Percentiles rank a stretch among this genome's conserved stretches.
Evolutionary conservation across 345 rosid genomes (phyloP).

Genomic region (Alliaria petiolata): DNA sequence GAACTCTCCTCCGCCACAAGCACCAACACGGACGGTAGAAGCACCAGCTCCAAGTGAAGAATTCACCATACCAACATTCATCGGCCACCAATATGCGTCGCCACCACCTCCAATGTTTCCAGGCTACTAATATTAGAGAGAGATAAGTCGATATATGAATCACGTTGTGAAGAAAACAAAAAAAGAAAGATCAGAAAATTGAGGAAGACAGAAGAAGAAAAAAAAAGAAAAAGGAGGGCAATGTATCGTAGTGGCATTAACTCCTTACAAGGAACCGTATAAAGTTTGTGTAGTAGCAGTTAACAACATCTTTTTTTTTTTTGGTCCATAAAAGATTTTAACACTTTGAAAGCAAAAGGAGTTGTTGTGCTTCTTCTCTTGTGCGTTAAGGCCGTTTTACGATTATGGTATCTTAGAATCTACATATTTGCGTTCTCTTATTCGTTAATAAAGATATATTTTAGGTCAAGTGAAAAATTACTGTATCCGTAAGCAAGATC

Average conservation of each 20-base stretch:
- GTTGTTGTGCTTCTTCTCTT: too few relatives aligned
- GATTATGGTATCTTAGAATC: background rate
- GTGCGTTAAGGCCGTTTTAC: background rate
- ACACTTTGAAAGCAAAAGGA: background rate
- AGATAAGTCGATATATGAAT: background rate
- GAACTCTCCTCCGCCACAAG: constrained; percentile 25
- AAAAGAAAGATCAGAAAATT: background rate
- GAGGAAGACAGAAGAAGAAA: constrained; percentile 16
- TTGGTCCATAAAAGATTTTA: constrained; percentile 4
- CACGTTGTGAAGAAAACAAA: background rate
- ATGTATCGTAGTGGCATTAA: constrained; percentile 22
- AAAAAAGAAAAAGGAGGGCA: constrained; percentile 12
- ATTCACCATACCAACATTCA: constrained; percentile 47
- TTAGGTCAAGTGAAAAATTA: background rate
- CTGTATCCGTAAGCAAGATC: too few relatives aligned
- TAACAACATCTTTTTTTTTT: constrained; percentile 16
- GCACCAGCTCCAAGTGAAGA: constrained; percentile 36
- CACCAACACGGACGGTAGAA: constrained; percentile 6
- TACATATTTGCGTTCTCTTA: background rate
- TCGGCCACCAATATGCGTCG: constrained; percentile 64
- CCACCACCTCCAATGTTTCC: constrained; percentile 79
- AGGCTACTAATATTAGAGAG: constrained; percentile 51
- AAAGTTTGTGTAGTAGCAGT: constrained; percentile 25
- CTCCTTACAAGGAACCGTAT: background rate
- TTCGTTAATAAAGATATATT: background rate